A percentile compares a stretch with the other conserved stretches of the same genome.
Evolutionary conservation across 148 eudicot species (phyloP).

Genomic region (Beta vulgaris): DNA sequence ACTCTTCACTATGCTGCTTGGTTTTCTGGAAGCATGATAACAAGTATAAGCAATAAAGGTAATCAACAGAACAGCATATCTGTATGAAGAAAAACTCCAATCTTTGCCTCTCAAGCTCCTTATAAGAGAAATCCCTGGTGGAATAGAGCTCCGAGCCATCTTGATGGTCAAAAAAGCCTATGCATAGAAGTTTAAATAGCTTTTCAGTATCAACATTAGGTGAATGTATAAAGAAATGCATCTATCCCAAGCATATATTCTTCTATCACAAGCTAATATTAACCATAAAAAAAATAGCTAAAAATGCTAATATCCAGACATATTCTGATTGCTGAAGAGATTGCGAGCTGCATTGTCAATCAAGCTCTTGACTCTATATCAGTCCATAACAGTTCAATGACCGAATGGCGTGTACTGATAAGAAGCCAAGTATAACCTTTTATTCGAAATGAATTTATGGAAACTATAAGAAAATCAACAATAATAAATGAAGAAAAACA

Average conservation of each 20-base stretch:
- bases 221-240: background rate
- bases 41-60: constrained; percentile 84
- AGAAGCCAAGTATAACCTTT: no score
- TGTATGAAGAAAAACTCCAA: constrained; percentile 67
- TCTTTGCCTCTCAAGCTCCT: constrained; percentile 64
- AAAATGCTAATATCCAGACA: background rate
- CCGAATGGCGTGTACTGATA: no score
- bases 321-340: background rate
- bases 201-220: background rate
- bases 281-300: background rate
- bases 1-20: constrained; percentile 93
- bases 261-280: background rate
- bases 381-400: background rate
- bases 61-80: constrained; percentile 65
- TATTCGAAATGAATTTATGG: no score
- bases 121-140: constrained; percentile 66
- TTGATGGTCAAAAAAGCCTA: constrained; percentile 25
- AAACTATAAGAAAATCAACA: background rate
- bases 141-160: constrained; percentile 40
- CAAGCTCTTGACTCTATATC: background rate
- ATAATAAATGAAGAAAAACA: background rate
- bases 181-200: background rate
- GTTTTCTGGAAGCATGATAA: constrained; percentile 95
- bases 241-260: constrained; percentile 1
- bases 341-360: background rate